Base-by-base conservation (phyloP, 495 filamentous ascomycete genomes). In the Sordaria brevicollis region DNA sequence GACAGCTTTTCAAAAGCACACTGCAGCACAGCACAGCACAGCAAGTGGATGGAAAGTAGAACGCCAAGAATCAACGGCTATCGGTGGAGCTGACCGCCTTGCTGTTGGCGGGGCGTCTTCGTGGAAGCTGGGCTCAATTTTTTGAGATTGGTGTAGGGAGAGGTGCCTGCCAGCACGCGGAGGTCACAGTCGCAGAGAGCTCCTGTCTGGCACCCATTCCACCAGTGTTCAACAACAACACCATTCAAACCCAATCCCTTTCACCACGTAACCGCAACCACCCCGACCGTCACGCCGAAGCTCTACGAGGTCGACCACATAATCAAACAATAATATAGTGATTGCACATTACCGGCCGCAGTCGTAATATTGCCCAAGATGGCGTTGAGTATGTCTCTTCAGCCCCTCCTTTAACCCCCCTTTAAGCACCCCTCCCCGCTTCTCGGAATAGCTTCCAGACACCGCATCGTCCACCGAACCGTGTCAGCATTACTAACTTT, bases 301-400 rank as follows among this genome's bases (percentile, higher is more conserved):
- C n/a, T 62, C 25, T 65, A 34, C 37, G 43, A 69, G 67, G 25
- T 35, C 34, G 67, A 29, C 43, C 36, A 31, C 49, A 65, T 33
- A 37, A 67, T 66, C 41, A 43, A 68, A 73, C 8, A 43, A 69
- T n/a, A 62, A 31, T 31, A 31, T 31, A 62, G 49, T 62, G 49
- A 62, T 62, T 62, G 25, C 49, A 31, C 4, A 31, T 5, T 62
- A 62, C 49, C 25, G 25, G 33, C 25, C 49, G 49, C 49, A 62
- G 49, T 62, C 25, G 49, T 62, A 62, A 62, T 62, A 31, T 62
- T 68, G 25, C 67, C 62, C 74, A 84, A 80, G 8, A 86, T 86
- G 83, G 80, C 83, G 70, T 72, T 86, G 78, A 84, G 83, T 82
- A 79, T 36, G 80, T 78, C 54, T 54, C n/a, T 17, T 19, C 36